Base-by-base conservation (phyloP, 768 basidiomycete genomes). In the Russula sp. region DNA sequence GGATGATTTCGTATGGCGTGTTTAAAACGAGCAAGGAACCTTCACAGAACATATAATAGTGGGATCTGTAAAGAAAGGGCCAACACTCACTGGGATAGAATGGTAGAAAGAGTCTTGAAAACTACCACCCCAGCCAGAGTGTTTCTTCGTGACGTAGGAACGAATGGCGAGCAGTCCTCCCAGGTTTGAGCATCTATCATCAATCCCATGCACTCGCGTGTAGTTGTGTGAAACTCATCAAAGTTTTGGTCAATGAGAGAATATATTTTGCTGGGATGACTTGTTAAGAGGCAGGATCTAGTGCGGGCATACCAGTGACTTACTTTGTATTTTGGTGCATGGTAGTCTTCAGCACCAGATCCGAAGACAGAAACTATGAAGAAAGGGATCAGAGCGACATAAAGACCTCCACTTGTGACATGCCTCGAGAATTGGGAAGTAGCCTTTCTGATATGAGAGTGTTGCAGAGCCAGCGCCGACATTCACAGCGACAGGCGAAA, bases 21-120 rank as follows among this genome's bases (percentile, higher is more conserved):
- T 69, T 85, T 84, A 73, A 85, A 86, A 3, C 84, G 83, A 5
- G 75, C 76, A 7, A 86, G 66, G 54, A 75, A 82, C 64, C 85
- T 86, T 54, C 36, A 1, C 29, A 16, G 39, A 42, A 20, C 0
- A 54, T 10, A 42, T 32, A 42, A 55, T 34, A 22, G 22, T 55
- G 9, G 45, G 2, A 13, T 5, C 10, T 52, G 35, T 2, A 16
- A 1, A 10, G 5, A 2, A 3, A 3, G 49, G 4, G 8, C 35
- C 36, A n/a, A 46, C 7, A 18, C 68, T n/a, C 56, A 72, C 68
- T 69, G 58, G 9, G 62, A 53, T 1, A 69, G 54, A 18, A 68
- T 46, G 3, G 64, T 70, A 4, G 63, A 57, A 8, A 77, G 60
- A 4, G 72, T 64, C n/a, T 63, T 58, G 63, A 77, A 75, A 14